Conservation (phyloP, 228 moss, liverwort and hornwort genomes). For the Sphagnum fallax region DNA sequence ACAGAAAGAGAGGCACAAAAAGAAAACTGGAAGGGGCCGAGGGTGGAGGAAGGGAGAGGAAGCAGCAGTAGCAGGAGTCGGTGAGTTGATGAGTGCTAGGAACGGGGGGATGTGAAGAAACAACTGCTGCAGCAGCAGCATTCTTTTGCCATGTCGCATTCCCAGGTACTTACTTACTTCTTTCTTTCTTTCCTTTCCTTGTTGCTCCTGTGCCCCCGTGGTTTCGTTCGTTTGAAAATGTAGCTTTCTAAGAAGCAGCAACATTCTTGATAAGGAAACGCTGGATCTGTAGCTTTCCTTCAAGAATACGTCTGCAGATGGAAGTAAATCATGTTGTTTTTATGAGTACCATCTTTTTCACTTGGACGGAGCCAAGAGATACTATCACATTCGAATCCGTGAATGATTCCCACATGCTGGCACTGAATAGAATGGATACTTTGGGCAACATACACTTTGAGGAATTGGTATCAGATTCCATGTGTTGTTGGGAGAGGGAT, state of each 20-base stretch:
- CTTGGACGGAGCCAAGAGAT: too few relatives aligned
- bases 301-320: background rate
- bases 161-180: constrained; percentile 23
- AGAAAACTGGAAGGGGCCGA: background rate
- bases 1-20: background rate
- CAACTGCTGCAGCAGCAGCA: constrained; percentile 12
- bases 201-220: background rate
- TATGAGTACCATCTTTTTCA: background rate
- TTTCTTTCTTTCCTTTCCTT: background rate
- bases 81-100: constrained; percentile 6
- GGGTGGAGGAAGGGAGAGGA: background rate
- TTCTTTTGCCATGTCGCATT: constrained; percentile 28
- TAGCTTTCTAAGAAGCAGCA: background rate
- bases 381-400: too few relatives aligned
- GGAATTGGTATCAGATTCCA: too few relatives aligned
- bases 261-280: background rate
- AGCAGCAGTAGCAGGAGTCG: background rate
- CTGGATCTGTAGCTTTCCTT: too few relatives aligned
- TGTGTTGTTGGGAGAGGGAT: too few relatives aligned
- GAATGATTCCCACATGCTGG: too few relatives aligned
- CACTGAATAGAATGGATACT: too few relatives aligned
- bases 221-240: background rate
- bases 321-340: background rate
- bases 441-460: too few relatives aligned
- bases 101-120: constrained; percentile 2